These are phyloP conservation scores for Hyaloscypha hepaticicola DNA, from an alignment of 495 filamentous ascomycete genomes.

Conservation along the genomic window DNA sequence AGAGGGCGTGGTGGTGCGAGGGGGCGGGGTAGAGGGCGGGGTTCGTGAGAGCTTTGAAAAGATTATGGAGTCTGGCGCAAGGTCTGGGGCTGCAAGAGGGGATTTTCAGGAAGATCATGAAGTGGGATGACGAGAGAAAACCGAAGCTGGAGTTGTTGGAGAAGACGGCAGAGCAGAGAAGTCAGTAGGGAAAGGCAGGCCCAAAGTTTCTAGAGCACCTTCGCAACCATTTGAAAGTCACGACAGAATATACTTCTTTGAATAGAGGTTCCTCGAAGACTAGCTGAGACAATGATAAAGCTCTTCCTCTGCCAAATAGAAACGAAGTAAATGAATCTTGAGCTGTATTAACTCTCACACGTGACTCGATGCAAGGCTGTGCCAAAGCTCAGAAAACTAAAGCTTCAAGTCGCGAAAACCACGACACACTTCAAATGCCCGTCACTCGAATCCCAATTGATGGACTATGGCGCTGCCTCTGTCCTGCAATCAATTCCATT, in stretches of 20 bases:
- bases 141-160: background rate
- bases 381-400: slow-evolving; percentile 5
- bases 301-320: background rate
- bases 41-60: slow-evolving; percentile 36
- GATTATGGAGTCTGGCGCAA: background rate
- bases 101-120: background rate
- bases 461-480: slow-evolving; percentile 67
- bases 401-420: slow-evolving; percentile 15
- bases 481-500: slow-evolving; percentile 53
- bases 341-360: background rate
- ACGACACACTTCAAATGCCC: slow-evolving; percentile 25
- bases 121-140: background rate
- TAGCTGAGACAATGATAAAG: background rate
- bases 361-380: slow-evolving; percentile 18
- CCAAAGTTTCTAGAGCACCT: background rate
- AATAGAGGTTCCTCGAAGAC: background rate
- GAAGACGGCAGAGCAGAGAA: background rate
- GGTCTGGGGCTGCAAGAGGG: background rate
- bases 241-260: background rate
- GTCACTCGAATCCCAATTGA: slow-evolving; percentile 47
- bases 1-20: slow-evolving; percentile 53
- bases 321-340: background rate
- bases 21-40: slow-evolving; percentile 52
- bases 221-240: background rate
- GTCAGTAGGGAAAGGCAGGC: background rate